These are phyloP conservation scores for Debaryomyces subglobosus DNA, from an alignment of 1,139 yeast species.

Conservation along the genomic window DNA sequence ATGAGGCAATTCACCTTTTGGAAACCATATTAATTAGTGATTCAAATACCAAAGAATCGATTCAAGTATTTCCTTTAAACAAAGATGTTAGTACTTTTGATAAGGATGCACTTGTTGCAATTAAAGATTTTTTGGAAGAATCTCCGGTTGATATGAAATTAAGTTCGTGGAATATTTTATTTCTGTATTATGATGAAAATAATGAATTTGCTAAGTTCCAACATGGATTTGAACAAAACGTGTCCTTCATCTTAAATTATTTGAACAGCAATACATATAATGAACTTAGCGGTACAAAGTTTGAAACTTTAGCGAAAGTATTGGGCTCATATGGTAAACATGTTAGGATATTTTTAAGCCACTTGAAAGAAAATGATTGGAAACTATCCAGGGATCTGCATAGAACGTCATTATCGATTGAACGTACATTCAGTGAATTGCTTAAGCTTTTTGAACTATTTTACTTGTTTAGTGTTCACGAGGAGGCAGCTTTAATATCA, in stretches of 20 bases:
- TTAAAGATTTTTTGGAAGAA: constrained; percentile 57
- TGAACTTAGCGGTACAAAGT: constrained; percentile 17
- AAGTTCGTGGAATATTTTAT: constrained; percentile 75
- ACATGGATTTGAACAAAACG: constrained; percentile 57
- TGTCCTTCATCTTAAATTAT: constrained; percentile 31
- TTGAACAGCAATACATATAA: constrained; percentile 18
- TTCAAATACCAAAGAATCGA: constrained; percentile 7
- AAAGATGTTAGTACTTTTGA: constrained; percentile 15
- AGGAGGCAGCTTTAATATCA: constrained; percentile 50
- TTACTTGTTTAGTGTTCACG: constrained; percentile 51
- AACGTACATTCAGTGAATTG: constrained; percentile 19
- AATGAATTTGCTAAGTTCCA: constrained; percentile 46
- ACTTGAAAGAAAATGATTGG: constrained; percentile 27
- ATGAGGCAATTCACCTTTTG: constrained; percentile 54
- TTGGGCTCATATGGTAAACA: constrained; percentile 38
- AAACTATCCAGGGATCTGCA: constrained; percentile 13
- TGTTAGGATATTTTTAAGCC: constrained; percentile 25
- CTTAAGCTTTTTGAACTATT: constrained; percentile 39
- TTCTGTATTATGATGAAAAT: constrained; percentile 57
- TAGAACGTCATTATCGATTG: background rate
- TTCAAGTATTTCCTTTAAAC: background rate
- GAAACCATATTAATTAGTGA: constrained; percentile 51
- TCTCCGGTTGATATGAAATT: constrained; percentile 71
- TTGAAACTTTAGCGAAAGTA: constrained; percentile 27
- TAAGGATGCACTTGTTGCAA: constrained; percentile 41